Base-by-base conservation (phyloP, 2,329 filamentous ascomycete genomes). In the Fusarium praegraminearum region DNA sequence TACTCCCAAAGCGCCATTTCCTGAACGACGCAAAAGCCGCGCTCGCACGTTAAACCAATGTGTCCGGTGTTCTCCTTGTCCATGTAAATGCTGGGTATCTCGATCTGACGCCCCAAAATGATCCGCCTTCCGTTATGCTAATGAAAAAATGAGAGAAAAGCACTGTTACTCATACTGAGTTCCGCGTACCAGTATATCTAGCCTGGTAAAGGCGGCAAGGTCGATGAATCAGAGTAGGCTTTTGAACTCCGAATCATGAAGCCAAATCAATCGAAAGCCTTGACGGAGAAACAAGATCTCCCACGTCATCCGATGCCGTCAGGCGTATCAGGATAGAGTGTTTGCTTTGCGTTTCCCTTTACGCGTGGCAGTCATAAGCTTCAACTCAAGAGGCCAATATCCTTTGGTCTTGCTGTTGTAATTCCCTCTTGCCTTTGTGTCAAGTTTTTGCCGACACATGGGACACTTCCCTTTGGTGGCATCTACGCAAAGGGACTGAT, bases 391-490 rank as follows among this genome's bases (percentile, higher is more conserved):
- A 7, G 85, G 83, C 77, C 87, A 90, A 62, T 80, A 84, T 2
- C 86, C 85, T 56, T 85, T 89, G 0, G 82, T 83, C 71, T 83
- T 86, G 28, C 73, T 73, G 9, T 74, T 81, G 60, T 84, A 83
- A 22, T 76, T 67, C 24, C 74, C 78, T 52, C 80, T 80, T 7
- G 80, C 72, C 64, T 82, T 83, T 43, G 81, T 80, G 56, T 87
- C 86, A 44, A 91, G 82, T 59, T 86, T 87, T 46, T 87, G 82
- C 33, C 89, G 83, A 76, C 89, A 91, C 68, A 91, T 89, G 1
- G 89, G 89, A 61, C 89, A 91, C 57, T 85, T 85, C 49, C 85
- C 86, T 59, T 83, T 86, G n/a, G 81, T 83, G 2, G 78, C 78
- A 54, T 88, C 85, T 33, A 87, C 87, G 61, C 87, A 79, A 3